phyloP scores from a whole-genome alignment of 352 stramenopile genomes.

The Globisporangium iwayamae region DNA sequence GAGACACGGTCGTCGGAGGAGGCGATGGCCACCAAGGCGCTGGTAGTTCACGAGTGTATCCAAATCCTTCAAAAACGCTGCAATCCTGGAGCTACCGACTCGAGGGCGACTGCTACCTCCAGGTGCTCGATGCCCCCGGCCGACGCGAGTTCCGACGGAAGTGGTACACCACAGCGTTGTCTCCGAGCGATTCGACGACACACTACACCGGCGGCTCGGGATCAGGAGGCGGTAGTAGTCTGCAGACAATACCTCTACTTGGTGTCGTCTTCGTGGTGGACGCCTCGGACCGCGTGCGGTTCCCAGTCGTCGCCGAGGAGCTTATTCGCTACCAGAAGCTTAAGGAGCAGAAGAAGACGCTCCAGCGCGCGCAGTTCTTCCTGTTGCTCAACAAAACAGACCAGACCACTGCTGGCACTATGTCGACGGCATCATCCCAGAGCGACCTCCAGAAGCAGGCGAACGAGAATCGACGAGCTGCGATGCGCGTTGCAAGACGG shows the following conservation, averaged over 20 bases:
- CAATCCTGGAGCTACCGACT: constrained; percentile 33
- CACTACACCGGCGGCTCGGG: constrained; percentile 2
- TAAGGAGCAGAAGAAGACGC: constrained; percentile 21
- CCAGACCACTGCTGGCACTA: constrained; percentile 7
- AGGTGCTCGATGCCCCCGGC: constrained; percentile 44
- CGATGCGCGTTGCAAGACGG: constrained; percentile 31
- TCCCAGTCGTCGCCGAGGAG: constrained; percentile 46
- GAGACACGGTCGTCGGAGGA: not conserved
- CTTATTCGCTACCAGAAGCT: constrained; percentile 47
- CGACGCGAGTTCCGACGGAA: constrained; percentile 28
- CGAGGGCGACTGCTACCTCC: constrained; percentile 40
- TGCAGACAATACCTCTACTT: constrained; percentile 28
- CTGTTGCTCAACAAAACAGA: constrained; percentile 64
- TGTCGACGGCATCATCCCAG: constrained; percentile 4
- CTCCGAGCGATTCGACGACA: not conserved
- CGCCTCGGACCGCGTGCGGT: constrained; percentile 36
- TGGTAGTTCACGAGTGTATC: constrained; percentile 10
- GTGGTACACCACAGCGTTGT: constrained; percentile 27
- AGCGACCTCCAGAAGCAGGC: constrained; percentile 21
- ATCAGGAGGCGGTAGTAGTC: constrained; percentile 6
- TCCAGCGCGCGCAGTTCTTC: constrained; percentile 39
- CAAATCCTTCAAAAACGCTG: constrained; percentile 23
- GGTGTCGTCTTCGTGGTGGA: constrained; percentile 55
- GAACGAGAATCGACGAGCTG: constrained; percentile 21
- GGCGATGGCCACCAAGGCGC: not conserved